Evolutionary conservation across 148 eudicot genomes (phyloP), one percentile per base, ranked within the genome.

Genomic region (Vaccinium corymbosum): DNA sequence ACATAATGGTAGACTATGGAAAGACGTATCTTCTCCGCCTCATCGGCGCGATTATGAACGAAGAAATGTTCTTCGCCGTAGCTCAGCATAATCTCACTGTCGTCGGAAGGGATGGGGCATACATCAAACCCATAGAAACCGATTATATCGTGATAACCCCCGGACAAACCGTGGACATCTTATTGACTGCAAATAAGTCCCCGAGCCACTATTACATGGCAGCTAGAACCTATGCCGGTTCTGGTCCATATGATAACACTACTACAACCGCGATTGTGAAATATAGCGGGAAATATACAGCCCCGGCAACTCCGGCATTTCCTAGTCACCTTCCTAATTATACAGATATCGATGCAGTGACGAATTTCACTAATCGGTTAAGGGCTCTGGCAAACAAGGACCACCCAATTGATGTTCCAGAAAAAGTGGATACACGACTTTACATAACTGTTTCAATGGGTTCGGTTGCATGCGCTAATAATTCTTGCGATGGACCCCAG

Each of bases 121-220:
- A 85, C 61, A 53, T 80, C 46, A 87, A 87, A 42, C 89, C 89
- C 49, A 50, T 85, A 35, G 22, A 19, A 6, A 87, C 89, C 3
- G 53, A 46, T 27, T 85, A 78, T 78, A 85, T 85, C 57, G 57
- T 85, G 85, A 87, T 85, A 78, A 82, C 85, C 48, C 85, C 87
- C 1, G 87, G 89, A n/a, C 89, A 87, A 74, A 85, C 89, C 64
- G 73, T 87, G 84, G 89, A 88, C 59, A 29, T 85, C 9, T 76
- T 88, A 17, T 29, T 85, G 15, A 80, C 80, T 0, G 86, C 89
- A 49, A 76, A 85, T 79, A 83, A 88, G 59, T 15, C 46, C 8
- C 86, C 84, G 1, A 52, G 80, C 53, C 27, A 76, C 74, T 85
- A 88, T 77, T 85, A 85, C 82, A 85, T 88, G 75, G 88, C 86